These are phyloP conservation scores for Multifurca ochricompacta DNA, from an alignment of 768 basidiomycete genomes.

Conservation along the genomic window DNA sequence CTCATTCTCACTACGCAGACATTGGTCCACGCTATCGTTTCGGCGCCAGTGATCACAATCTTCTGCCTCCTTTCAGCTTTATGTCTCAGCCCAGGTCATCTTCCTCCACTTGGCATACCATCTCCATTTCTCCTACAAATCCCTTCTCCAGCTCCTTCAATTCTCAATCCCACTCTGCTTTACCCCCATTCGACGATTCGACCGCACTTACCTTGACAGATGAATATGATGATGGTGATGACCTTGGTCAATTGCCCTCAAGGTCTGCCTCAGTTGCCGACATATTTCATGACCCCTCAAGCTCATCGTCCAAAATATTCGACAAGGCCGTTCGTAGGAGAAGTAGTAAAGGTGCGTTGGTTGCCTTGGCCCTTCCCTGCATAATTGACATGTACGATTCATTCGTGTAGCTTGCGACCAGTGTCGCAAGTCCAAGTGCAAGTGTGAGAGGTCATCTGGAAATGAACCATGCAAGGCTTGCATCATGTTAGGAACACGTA, in stretches of 20 bases:
- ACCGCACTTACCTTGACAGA: slow-evolving; percentile 42
- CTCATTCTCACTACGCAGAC: neutral
- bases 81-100: slow-evolving; percentile 21
- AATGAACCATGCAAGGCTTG: slow-evolving; percentile 72
- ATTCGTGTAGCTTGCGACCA: slow-evolving; percentile 65
- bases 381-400: neutral
- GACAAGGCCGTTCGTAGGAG: slow-evolving; percentile 58
- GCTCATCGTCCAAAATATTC: slow-evolving; percentile 22
- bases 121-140: neutral
- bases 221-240: slow-evolving; percentile 56
- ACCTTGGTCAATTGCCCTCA: slow-evolving; percentile 41
- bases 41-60: slow-evolving; percentile 25
- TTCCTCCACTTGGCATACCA: slow-evolving; percentile 16
- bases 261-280: slow-evolving; percentile 20
- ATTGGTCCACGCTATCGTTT: slow-evolving; percentile 20
- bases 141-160: neutral
- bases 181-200: slow-evolving; percentile 18
- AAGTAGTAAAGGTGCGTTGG: slow-evolving; percentile 61
- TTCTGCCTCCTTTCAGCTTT: slow-evolving; percentile 19
- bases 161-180: slow-evolving; percentile 11
- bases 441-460: slow-evolving; percentile 63
- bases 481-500: slow-evolving; percentile 62
- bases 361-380: neutral
- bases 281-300: slow-evolving; percentile 21
- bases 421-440: slow-evolving; percentile 69